These are phyloP conservation scores for Amphicarpaea edgeworthii DNA, from an alignment of 306 rosid species.

Conservation along the genomic window DNA sequence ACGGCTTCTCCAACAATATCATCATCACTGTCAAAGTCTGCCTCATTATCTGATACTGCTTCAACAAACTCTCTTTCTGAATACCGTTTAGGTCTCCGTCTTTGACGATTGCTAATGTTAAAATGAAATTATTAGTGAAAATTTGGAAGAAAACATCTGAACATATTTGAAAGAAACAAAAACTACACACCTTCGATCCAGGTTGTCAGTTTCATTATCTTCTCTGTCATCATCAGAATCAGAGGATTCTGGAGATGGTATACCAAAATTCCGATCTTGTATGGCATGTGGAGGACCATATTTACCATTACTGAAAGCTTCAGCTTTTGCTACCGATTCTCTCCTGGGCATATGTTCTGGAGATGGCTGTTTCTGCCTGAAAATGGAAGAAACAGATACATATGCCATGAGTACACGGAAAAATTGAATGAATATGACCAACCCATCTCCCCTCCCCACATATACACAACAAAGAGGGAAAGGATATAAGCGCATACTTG, in stretches of 20 bases:
- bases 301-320: slow-evolving; percentile 79
- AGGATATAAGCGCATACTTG: slow-evolving; percentile 63
- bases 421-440: slow-evolving; percentile 15
- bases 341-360: slow-evolving; percentile 76
- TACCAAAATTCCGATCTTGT: slow-evolving; percentile 64
- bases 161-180: slow-evolving; percentile 9
- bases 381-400: slow-evolving; percentile 34
- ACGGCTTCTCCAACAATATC: slow-evolving; percentile 98
- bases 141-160: slow-evolving; percentile 19
- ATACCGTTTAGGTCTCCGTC: slow-evolving; percentile 90
- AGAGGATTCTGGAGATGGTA: slow-evolving; percentile 75
- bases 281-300: slow-evolving; percentile 64
- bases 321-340: slow-evolving; percentile 66
- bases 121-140: slow-evolving; percentile 42
- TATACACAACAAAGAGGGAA: slow-evolving; percentile 7
- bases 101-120: slow-evolving; percentile 71
- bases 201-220: slow-evolving; percentile 60
- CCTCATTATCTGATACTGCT: slow-evolving; percentile 79
- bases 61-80: slow-evolving; percentile 85
- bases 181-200: slow-evolving; percentile 78
- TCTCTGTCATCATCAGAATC: slow-evolving; percentile 72
- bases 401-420: slow-evolving; percentile 27
- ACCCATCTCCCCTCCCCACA: slow-evolving; percentile 15
- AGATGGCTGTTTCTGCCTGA: slow-evolving; percentile 78
- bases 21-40: slow-evolving; percentile 88